These are phyloP conservation scores for Pyrenula aspistea DNA, from an alignment of 495 filamentous ascomycete genomes.

Conservation along the genomic window DNA sequence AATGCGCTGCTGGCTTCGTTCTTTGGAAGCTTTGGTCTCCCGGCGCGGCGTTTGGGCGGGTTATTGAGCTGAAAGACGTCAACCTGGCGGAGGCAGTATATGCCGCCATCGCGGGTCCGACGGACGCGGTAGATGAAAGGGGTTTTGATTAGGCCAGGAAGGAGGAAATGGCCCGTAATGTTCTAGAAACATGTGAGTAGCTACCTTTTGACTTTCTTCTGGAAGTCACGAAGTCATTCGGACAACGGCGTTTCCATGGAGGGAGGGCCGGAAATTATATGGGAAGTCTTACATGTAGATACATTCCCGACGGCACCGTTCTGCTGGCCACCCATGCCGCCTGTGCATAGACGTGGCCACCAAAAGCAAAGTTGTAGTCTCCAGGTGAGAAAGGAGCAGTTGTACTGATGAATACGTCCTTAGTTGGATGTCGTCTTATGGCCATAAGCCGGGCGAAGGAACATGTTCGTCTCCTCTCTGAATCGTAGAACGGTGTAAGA, in stretches of 20 bases:
- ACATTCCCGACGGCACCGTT: constrained; percentile 36
- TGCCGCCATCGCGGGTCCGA: constrained; percentile 39
- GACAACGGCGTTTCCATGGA: too few relatives aligned
- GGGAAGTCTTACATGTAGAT: constrained; percentile 56
- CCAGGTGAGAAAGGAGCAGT: constrained; percentile 20
- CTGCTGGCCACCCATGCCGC: constrained; percentile 47
- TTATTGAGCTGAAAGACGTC: constrained; percentile 34
- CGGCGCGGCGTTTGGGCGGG: constrained; percentile 17
- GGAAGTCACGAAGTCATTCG: too few relatives aligned
- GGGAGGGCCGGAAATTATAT: too few relatives aligned
- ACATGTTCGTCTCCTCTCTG: background rate
- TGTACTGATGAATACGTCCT: background rate
- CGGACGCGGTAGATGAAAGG: constrained; percentile 50
- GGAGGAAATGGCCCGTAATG: constrained; percentile 57
- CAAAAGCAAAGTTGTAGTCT: constrained; percentile 31
- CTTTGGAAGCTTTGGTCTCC: too few relatives aligned
- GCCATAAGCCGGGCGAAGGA: background rate
- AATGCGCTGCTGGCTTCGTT: background rate
- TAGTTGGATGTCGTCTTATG: background rate
- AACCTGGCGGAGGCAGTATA: constrained; percentile 49
- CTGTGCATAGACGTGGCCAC: constrained; percentile 60
- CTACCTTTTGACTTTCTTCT: background rate
- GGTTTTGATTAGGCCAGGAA: constrained; percentile 33
- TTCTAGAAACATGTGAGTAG: constrained; percentile 27
- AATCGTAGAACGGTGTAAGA: background rate